phyloP scores from a whole-genome alignment of 768 basidiomycete genomes.

The Termitomyces sp. region DNA sequence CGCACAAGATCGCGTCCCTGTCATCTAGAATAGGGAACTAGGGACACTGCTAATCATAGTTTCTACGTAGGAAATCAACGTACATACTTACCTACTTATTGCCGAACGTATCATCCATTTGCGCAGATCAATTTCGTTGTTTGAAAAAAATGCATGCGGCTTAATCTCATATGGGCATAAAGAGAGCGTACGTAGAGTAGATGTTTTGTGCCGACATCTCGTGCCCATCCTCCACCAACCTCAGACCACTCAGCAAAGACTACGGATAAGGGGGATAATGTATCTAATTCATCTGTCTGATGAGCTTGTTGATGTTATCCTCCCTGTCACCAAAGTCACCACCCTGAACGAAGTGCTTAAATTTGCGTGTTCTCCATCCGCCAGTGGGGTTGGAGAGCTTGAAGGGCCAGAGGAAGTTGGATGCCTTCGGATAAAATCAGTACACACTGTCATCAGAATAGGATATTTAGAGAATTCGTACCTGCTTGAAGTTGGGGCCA shows the following conservation, averaged over 20 bases:
- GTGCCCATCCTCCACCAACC: conserved; percentile 10
- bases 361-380: conserved; percentile 97
- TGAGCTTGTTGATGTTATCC: conserved; percentile 94
- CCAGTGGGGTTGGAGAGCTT: conserved; percentile 99
- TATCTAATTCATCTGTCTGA: conserved; percentile 86
- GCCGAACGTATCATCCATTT: too few relatives aligned
- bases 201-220: conserved; percentile 12
- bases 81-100: too few relatives aligned
- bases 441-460: conserved; percentile 6
- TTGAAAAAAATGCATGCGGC: conserved; percentile 14
- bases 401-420: conserved; percentile 99
- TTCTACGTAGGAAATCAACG: too few relatives aligned
- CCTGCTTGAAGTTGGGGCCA: conserved; percentile 99
- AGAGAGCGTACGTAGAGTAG: conserved; percentile 10
- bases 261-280: conserved; percentile 5
- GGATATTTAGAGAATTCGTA: conserved; percentile 27
- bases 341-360: conserved; percentile 94
- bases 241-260: conserved; percentile 10
- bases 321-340: conserved; percentile 99
- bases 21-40: too few relatives aligned
- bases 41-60: too few relatives aligned
- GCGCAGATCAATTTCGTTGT: not conserved
- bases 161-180: conserved; percentile 14
- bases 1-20: too few relatives aligned
- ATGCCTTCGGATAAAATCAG: conserved; percentile 43